Conservation (phyloP, 2,329 filamentous ascomycete species). For the Pseudogymnoascus sp. region DNA sequence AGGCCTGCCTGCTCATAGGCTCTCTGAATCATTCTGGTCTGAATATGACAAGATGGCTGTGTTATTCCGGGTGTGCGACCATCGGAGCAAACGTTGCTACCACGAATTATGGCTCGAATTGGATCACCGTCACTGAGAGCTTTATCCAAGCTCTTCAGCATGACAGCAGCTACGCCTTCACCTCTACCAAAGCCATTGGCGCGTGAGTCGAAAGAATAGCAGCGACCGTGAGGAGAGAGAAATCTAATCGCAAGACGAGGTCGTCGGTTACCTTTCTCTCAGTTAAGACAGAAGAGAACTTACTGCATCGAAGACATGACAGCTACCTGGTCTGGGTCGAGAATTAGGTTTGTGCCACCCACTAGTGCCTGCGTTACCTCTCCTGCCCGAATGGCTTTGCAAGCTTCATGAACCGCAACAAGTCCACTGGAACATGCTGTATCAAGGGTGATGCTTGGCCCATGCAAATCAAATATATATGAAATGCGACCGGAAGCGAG, state of each 20-base stretch:
- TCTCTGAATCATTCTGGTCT: constrained; percentile 28
- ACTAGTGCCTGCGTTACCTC: constrained; percentile 22
- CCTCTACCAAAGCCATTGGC: constrained; percentile 40
- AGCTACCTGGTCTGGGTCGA: constrained; percentile 20
- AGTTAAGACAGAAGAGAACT: background rate
- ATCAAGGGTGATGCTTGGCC: constrained; percentile 15
- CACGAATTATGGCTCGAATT: constrained; percentile 37
- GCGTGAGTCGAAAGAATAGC: constrained; percentile 31
- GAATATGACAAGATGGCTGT: constrained; percentile 31
- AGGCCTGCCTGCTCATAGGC: constrained; percentile 24
- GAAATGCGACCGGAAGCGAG: constrained; percentile 14
- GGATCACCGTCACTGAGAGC: constrained; percentile 36
- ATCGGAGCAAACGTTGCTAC: constrained; percentile 34
- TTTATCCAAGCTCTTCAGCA: constrained; percentile 35
- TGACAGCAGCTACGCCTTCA: constrained; percentile 35
- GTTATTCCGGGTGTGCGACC: constrained; percentile 38
- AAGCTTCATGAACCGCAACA: constrained; percentile 45
- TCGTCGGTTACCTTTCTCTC: background rate
- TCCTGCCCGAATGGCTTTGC: constrained; percentile 27
- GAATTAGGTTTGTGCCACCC: constrained; percentile 15
- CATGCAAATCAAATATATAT: constrained; percentile 20
- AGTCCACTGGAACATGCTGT: constrained; percentile 33
- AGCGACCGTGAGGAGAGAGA: constrained; percentile 26
- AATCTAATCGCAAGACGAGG: constrained; percentile 15
- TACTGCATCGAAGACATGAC: constrained; percentile 21